Evolutionary conservation across 176 grass and related monocot genomes (phyloP), one percentile per base, ranked within the genome.

Genomic region (Cocos nucifera): DNA sequence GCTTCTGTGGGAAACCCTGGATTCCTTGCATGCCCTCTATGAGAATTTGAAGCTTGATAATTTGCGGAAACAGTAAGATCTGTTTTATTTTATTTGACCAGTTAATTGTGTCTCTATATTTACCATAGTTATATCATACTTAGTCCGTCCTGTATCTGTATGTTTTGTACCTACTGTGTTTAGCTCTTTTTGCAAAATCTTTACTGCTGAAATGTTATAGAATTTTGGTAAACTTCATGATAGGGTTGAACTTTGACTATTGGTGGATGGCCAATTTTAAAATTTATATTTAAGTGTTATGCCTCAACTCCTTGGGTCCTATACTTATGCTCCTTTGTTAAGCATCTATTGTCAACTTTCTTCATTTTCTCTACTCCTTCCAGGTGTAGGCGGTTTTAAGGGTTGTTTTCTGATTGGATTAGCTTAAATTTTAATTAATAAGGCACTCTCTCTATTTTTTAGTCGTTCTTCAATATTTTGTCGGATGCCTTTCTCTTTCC

Each of bases 1-100:
- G 51, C 77, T 96, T 75, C 75, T 85, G 63, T 75, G 65, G 30
- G 86, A 85, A 74, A 82, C 65, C 75, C 70, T 96, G 75, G 77
- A 85, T 39, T 85, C 83, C 64, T 75, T 96, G 58, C 91, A 96
- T 84, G 83, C 83, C 19, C 76, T 90, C 53, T 96, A 96, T 59
- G 91, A 96, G 78, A 96, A 78, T 66, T 72, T 96, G 54, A 96
- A 96, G 75, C 68, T 96, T 66, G 87, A 96, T 71, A 84, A 74
- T 62, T 75, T 96, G 61, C 77, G 83, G 30, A 96, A 96, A 73
- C 74, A 82, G 91, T 96, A 90, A 90, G 86, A 53, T 56, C 14
- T 73, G 15, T 54, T 64, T 73, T 67, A 52, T 72, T 60, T 55
- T 54, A 4, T 17, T 63, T 63, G 35, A 73, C 54, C 63, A 49